Evolutionary conservation across 225 moss, liverwort and hornwort species (phyloP), one percentile per base, ranked within the genome.

Genomic region (Polytrichum formosum): DNA sequence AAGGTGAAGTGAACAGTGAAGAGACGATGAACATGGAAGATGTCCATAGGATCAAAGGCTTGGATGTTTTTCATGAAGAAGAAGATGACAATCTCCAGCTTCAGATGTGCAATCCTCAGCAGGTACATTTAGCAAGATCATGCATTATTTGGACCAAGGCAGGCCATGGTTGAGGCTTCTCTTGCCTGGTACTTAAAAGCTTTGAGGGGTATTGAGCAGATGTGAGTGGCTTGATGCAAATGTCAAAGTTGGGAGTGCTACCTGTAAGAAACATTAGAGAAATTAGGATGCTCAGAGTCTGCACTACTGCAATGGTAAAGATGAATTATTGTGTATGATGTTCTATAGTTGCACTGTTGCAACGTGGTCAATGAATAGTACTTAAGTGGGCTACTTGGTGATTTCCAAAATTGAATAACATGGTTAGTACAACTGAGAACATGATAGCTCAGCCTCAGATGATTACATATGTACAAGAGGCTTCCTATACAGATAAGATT

Each of bases 21-120:
- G 81, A 82, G 73, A 77, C 81, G 27, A 62, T 61, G 33, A 29
- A 65, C 65, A 64, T 70, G 55, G 81, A 88, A 62, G 68, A 70
- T 55, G 73, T 66, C 29, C 56, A 70, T 33, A 79, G 65, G 65
- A 65, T 66, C 60, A 81, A 79, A 60, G 77, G 60, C 9, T 63
- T 70, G 61, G 73, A 67, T 60, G 29, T 73, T 6, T 65, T 60
- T 53, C 73, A 74, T 35, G 74, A 75, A 77, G 79, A 76, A 67
- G 65, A 76, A 67, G 65, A 65, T 61, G 81, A 87, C 54, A 73
- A 68, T 66, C 74, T 84, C 54, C 75, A 77, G 84, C 84, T 87
- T 77, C 87, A 82, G 65, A 79, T 87, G 79, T 79, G 81, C 70
- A 84, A 71, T 55, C 67, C 77, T 69, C 79, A 70, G 69, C 87